Percentiles rank a stretch among this genome's conserved stretches.
phyloP scores from a whole-genome alignment of 306 rosid species.

The Vigna nakashimae region DNA sequence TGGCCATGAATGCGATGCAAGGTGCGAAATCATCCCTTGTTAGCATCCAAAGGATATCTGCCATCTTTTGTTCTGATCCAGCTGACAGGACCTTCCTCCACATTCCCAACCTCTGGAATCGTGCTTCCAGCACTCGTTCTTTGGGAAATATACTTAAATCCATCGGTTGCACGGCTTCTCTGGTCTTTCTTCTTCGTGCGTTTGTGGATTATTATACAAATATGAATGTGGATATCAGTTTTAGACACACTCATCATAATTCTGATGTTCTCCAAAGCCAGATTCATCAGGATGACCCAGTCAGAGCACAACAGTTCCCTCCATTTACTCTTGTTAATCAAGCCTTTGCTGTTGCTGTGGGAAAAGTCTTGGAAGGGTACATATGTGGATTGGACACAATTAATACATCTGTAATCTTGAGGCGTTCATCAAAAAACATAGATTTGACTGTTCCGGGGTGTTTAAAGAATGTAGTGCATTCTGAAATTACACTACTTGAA shows the following conservation, averaged over 20 bases:
- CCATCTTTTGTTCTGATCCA: conserved; percentile 67
- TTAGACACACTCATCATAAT: conserved; percentile 5
- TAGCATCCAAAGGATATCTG: conserved; percentile 62
- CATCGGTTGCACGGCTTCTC: conserved; percentile 68
- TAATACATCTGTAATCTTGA: conserved; percentile 64
- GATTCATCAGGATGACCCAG: conserved; percentile 42
- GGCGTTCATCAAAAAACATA: conserved; percentile 55
- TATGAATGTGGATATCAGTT: conserved; percentile 38
- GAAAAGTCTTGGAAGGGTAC: conserved; percentile 84
- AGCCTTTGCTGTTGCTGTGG: conserved; percentile 87
- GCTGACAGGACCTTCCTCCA: conserved; percentile 74
- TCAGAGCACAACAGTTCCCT: conserved; percentile 39
- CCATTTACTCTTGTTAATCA: conserved; percentile 81
- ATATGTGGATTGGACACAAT: conserved; percentile 68
- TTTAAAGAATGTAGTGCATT: conserved; percentile 72
- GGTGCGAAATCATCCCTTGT: conserved; percentile 76
- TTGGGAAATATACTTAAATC: conserved; percentile 71
- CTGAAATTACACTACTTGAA: conserved; percentile 79
- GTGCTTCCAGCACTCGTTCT: conserved; percentile 80
- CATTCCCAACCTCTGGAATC: conserved; percentile 75
- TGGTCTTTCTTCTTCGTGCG: conserved; percentile 69
- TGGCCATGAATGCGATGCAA: conserved; percentile 78
- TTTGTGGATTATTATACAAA: conserved; percentile 67
- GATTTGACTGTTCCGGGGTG: conserved; percentile 62
- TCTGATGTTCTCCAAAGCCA: conserved; percentile 37